Evolutionary conservation across 768 basidiomycete species (phyloP).

Genomic region (Boletus pseudo-olivaceus): DNA sequence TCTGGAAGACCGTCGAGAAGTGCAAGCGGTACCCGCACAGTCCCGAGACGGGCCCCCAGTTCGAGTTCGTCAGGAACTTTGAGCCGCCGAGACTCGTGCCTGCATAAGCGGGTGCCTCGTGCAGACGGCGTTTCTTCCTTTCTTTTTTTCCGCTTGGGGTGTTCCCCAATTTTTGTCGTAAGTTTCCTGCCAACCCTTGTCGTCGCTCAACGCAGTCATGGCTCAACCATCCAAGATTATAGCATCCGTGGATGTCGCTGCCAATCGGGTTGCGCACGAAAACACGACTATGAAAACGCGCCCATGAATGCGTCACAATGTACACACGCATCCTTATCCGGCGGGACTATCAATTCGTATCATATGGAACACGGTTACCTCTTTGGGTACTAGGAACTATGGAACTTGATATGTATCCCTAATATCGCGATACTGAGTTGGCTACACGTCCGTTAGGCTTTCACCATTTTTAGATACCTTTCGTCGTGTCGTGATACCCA

Average conservation of each 20-base stretch:
- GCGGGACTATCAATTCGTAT: conserved; percentile 12
- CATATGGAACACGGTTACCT: neutral
- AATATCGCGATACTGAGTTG: conserved; percentile 12
- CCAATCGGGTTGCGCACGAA: neutral
- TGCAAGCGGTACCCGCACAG: conserved; percentile 70
- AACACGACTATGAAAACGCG: conserved; percentile 1
- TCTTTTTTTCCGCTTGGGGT: neutral
- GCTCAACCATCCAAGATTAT: neutral
- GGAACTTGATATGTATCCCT: conserved; percentile 19
- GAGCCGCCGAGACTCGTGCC: conserved; percentile 23
- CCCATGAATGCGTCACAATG: conserved; percentile 25
- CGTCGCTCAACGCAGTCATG: neutral
- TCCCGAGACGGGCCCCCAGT: conserved; percentile 77
- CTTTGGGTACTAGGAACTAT: conserved; percentile 5
- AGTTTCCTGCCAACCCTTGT: too few species aligned
- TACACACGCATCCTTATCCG: conserved; percentile 22
- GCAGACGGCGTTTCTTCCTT: neutral
- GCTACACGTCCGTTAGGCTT: conserved; percentile 6
- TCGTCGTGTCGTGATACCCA: conserved; percentile 15
- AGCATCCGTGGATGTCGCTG: neutral
- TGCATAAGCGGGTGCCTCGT: conserved; percentile 6
- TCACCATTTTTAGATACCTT: conserved; percentile 9
- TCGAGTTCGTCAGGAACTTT: conserved; percentile 69
- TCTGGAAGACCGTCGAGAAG: conserved; percentile 78
- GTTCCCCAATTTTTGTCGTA: neutral